Evolutionary conservation across 805 yeast genomes (phyloP), one percentile per base, ranked within the genome.

Genomic region (Yamadazyma sp.): DNA sequence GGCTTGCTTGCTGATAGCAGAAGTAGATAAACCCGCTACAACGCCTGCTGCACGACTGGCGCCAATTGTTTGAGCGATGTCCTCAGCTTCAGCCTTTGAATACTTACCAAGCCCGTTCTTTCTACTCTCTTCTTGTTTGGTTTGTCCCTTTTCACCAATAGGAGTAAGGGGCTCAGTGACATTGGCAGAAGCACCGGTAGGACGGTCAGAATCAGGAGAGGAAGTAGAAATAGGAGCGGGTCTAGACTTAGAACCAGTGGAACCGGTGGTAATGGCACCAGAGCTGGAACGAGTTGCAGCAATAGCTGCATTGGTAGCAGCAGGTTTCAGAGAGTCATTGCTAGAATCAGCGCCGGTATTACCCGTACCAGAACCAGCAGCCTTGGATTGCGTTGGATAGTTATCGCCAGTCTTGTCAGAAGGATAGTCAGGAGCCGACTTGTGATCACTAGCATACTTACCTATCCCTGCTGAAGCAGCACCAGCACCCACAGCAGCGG

Each of bases 291-390:
- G n/a, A n/a, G n/a, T n/a, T n/a, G n/a, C n/a, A n/a, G n/a, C n/a
- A n/a, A n/a, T n/a, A n/a, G n/a, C n/a, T 12, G 15, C n/a, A 12
- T 3, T 14, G 13, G 27, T 12, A 32, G 35, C 20, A 14, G 13
- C 28, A 22, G 5, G 14, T 8, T 25, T 3, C 5, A 5, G 25
- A 28, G 19, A 11, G 10, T 29, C 12, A 19, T 24, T 24, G 6
- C 24, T 19, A 6, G n/a, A 3, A n/a, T 9, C 24, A 15, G 32
- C 90, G 64, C 90, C 96, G 82, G 90, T 90, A 88, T 86, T 86
- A 79, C 98, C 97, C 49, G 97, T 90, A 64, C 95, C 98, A 59
- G 90, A 76, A 71, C 97, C 95, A 85, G 97, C 97, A 77, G 96
- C 85, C 88, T 89, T 96, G 77, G 96, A 96, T 4, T 10, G 7